These are phyloP conservation scores for Globisporangium cederbergense DNA, from an alignment of 352 stramenopile genomes.

Conservation along the genomic window DNA sequence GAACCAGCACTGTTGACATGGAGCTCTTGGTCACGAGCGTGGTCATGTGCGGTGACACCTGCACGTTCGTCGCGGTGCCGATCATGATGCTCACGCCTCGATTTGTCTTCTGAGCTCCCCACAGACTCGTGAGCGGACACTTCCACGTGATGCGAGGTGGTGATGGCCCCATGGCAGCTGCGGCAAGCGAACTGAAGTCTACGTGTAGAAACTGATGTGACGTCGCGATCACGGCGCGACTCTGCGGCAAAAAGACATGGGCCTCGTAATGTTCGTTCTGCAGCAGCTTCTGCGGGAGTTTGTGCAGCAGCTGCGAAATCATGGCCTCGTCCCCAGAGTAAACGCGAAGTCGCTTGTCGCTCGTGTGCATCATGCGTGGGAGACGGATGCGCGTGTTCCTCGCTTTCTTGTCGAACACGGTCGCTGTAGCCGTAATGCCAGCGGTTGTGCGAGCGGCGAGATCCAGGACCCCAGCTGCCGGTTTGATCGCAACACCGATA, in stretches of 20 bases:
- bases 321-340: slow-evolving; percentile 73
- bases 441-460: slow-evolving; percentile 72
- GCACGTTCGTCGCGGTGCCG: slow-evolving; percentile 32
- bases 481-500: slow-evolving; percentile 87
- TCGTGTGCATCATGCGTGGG: slow-evolving; percentile 74
- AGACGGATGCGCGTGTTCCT: slow-evolving; percentile 59
- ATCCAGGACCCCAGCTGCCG: slow-evolving; percentile 82
- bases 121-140: slow-evolving; percentile 37
- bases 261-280: slow-evolving; percentile 77
- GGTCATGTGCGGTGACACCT: slow-evolving; percentile 21
- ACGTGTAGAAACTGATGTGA: slow-evolving; percentile 72
- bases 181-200: slow-evolving; percentile 33
- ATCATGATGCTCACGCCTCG: slow-evolving; percentile 50
- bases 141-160: slow-evolving; percentile 45
- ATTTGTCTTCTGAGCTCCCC: slow-evolving; percentile 38
- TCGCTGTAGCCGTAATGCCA: slow-evolving; percentile 82
- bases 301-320: slow-evolving; percentile 57
- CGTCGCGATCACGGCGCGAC: slow-evolving; percentile 65
- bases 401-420: slow-evolving; percentile 76
- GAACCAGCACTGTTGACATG: slow-evolving; percentile 47
- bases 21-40: slow-evolving; percentile 38
- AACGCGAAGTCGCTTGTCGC: slow-evolving; percentile 72
- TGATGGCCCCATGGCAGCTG: slow-evolving; percentile 18
- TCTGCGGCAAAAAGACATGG: slow-evolving; percentile 65
- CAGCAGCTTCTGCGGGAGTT: slow-evolving; percentile 50